Base-by-base conservation (phyloP, 2,329 filamentous ascomycete genomes). In the Macrophomina pseudophaseolina region DNA sequence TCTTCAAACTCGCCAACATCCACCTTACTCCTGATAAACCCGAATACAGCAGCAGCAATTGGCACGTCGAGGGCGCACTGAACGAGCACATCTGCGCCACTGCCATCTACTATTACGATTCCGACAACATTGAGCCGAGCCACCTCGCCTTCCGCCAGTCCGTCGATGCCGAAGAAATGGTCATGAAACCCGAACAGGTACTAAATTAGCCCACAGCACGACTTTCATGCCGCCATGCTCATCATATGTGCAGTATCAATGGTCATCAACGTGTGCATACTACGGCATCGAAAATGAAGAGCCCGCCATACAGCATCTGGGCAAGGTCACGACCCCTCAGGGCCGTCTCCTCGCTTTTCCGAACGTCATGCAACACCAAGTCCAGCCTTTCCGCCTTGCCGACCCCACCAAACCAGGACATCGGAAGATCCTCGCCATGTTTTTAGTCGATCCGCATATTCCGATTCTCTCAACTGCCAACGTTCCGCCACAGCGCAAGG, bases 51-150 rank as follows among this genome's bases (percentile, higher is more conserved):
- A 84, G 84, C 16, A 86, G 86, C 0, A 77, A 76, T 1, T 88
- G 86, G 83, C 86, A 88, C 69, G 71, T 83, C n/a, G 79, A 82
- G 69, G 79, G 79, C 7, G 69, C 69, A 33, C 71, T 79, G 76
- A 90, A 91, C 70, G 88, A 91, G 74, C 85, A 85, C 69, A 89
- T 91, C 44, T 84, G 83, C 69, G 87, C 87, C 0, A 88, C 87
- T 0, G 85, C 88, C 0, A 77, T 91, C 18, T 88, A 88, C 75
- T 88, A 88, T 74, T 87, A 87, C 70, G 85, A 88, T 67, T 78
- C 74, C 53, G 82, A 87, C 0, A 91, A 91, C 73, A 84, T 90
- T 60, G 84, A 84, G 0, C 79, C 84, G 0, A 81, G 80, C 49
- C 71, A 70, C 4, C 80, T 90, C 9, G 75, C 78, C 5, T 88